Evolutionary conservation across 371 early-diverging fungal species (phyloP).

Genomic region (Dinochytrium kinnereticum): DNA sequence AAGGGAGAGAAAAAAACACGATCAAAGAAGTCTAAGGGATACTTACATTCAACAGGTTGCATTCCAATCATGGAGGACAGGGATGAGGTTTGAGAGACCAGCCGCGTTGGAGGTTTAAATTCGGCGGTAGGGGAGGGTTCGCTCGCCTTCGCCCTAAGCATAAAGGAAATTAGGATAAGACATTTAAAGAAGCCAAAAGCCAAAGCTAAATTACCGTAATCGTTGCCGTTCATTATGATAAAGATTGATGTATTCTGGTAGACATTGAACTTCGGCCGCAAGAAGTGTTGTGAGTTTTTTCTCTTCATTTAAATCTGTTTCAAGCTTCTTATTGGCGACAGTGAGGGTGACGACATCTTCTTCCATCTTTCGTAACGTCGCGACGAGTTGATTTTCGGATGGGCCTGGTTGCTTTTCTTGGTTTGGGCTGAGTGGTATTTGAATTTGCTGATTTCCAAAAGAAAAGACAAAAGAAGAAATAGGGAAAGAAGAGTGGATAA

Average conservation of each 20-base stretch:
- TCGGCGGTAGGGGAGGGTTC: not conserved
- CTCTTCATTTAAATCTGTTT: constrained; percentile 13
- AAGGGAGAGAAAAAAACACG: not conserved
- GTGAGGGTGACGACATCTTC: not conserved
- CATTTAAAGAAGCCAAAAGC: too few relatives aligned
- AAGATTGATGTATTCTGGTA: constrained; percentile 33
- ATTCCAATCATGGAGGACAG: not conserved
- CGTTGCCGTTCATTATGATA: constrained; percentile 29
- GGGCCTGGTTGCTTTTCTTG: too few relatives aligned
- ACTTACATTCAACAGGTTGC: not conserved
- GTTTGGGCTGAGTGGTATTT: not conserved
- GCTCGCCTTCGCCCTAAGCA: not conserved
- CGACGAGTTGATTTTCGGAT: not conserved
- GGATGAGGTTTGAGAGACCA: not conserved
- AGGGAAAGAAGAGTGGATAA: not conserved
- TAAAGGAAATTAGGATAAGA: not conserved
- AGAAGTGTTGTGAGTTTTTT: constrained; percentile 22
- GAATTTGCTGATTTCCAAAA: not conserved
- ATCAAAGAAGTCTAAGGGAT: not conserved
- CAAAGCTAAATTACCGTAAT: constrained; percentile 5
- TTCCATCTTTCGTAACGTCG: not conserved
- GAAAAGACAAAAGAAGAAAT: not conserved
- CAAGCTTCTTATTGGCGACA: not conserved
- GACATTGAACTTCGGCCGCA: constrained; percentile 31
- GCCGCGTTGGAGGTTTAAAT: not conserved